Base-by-base conservation (phyloP, 805 yeast genomes). In the Ogataea zsoltii region DNA sequence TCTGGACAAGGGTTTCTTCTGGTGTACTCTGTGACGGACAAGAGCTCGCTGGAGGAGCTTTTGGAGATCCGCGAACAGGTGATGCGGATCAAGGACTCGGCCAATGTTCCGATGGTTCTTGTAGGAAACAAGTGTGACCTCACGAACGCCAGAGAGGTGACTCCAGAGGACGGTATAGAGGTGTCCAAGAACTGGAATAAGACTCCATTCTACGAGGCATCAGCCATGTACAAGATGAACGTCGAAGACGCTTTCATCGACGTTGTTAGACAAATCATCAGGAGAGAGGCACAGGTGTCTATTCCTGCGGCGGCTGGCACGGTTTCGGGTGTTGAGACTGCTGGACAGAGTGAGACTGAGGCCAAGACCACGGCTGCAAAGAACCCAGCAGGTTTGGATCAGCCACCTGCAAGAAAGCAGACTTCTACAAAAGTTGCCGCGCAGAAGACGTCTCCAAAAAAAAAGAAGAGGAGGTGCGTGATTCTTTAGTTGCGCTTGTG, bases 61-160 rank as follows among this genome's bases (percentile, higher is more conserved):
- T 67, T 84, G 57, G 86, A 86, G 14, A 75, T 91, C 42, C 74
- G 94, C 55, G 91, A 87, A 57, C 96, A 89, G 66, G 92, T 92
- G 10, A 69, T 85, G 49, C 74, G 94, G 50, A 87, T 88, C 58
- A 91, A 91, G 66, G 95, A 88, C 57, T 69, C 84, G 1, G 69
- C 74, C 1, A 77, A 76, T 48, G 94, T 88, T 25, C 97, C 97
- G 26, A 85, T 90, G 85, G 95, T 90, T 10, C 71, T 92, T 32
- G 83, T 91, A 32, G 98, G 96, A 43, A 90, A 89, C 67, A 92
- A 92, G 66, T 86, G 95, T 57, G 98, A 92, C 68, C 72, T 88
- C 50, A 79, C 77, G 7, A 79, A 79, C 17, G 90, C 85, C 54
- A 74, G 97, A 49, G 84, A 76, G n/a, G 74, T 90, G 15, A 71